These are phyloP conservation scores for Cutaneotrichosporon sp. DNA, from an alignment of 1,284 basidiomycete species.

Conservation along the genomic window DNA sequence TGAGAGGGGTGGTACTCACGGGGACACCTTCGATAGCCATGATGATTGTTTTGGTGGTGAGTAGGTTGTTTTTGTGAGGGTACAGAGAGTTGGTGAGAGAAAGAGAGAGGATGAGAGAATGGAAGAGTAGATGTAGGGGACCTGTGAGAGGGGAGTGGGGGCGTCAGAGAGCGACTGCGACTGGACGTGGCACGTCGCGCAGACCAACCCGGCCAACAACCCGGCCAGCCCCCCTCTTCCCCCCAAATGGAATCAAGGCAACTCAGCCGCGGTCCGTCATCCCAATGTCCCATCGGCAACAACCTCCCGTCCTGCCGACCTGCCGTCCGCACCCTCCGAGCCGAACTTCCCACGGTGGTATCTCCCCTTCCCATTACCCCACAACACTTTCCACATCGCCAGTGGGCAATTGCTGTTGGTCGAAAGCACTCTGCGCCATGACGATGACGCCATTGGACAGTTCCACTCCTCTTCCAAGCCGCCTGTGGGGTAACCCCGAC, in stretches of 20 bases:
- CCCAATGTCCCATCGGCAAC: no score
- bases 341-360: constrained; percentile 1
- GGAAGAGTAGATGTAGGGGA: not conserved
- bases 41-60: not conserved
- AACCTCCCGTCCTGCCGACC: not conserved
- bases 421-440: no score
- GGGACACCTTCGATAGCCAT: constrained; percentile 8
- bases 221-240: no score
- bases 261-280: not conserved
- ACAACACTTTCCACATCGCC: not conserved
- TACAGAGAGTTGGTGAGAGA: not conserved
- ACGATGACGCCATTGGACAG: no score
- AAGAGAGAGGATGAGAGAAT: not conserved
- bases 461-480: not conserved
- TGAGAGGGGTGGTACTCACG: no score
- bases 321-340: not conserved
- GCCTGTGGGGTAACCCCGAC: constrained; percentile 8
- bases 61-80: not conserved
- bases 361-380: not conserved
- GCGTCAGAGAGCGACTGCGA: not conserved
- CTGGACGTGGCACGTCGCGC: not conserved
- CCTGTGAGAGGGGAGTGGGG: not conserved
- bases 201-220: no score
- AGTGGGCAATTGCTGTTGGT: no score
- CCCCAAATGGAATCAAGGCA: not conserved